Percentiles rank a stretch among this genome's conserved stretches.
phyloP scores from a whole-genome alignment of 2,329 filamentous ascomycete genomes.

The Venturia carpophila region DNA sequence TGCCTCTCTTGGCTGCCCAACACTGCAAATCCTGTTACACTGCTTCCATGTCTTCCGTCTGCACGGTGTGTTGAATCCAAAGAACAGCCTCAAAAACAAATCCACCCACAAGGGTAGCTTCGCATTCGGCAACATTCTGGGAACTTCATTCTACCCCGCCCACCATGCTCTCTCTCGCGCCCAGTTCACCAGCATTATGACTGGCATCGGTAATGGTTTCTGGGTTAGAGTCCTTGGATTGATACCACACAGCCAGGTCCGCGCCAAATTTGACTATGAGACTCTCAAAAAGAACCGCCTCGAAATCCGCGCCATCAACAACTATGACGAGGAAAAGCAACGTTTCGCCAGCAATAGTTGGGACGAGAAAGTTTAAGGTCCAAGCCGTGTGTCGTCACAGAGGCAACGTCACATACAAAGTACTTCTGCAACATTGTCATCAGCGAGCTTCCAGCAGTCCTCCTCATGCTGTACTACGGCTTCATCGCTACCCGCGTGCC shows the following conservation, averaged over 20 bases:
- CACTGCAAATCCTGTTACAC: background rate
- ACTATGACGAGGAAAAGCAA: background rate
- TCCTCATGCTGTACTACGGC: background rate
- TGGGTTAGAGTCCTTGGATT: background rate
- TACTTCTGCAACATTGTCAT: background rate
- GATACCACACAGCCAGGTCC: constrained; percentile 1
- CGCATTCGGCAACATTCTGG: background rate
- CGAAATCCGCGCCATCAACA: background rate
- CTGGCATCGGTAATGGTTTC: background rate
- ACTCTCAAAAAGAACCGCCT: background rate
- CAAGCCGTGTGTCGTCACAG: background rate
- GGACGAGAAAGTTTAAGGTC: background rate
- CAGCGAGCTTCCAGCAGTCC: background rate
- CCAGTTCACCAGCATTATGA: background rate
- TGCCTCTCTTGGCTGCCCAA: background rate
- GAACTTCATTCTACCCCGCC: background rate
- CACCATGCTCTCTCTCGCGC: background rate
- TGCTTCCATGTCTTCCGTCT: constrained; percentile 4
- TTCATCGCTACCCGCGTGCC: background rate
- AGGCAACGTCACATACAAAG: background rate
- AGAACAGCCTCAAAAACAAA: background rate
- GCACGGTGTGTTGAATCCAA: background rate
- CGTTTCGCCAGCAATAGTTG: background rate
- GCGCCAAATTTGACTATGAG: background rate
- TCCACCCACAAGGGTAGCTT: background rate